Evolutionary conservation across 2,329 filamentous ascomycete species (phyloP).

Genomic region (Aureobasidium leucospermi): DNA sequence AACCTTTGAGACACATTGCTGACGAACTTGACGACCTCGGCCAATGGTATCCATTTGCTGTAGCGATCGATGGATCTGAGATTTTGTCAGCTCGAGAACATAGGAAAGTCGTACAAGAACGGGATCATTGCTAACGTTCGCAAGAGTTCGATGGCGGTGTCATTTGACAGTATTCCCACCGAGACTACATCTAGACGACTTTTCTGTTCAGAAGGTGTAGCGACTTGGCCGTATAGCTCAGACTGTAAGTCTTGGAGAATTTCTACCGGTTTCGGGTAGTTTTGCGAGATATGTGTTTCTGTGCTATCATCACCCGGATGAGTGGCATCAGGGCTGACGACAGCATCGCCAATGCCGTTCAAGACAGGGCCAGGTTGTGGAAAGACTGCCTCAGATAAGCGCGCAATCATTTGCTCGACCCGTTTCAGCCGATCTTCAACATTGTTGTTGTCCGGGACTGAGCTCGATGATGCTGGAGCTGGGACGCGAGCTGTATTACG

Average conservation of each 20-base stretch:
- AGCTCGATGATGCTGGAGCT: not conserved
- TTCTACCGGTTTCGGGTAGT: conserved; percentile 9
- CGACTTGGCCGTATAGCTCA: not conserved
- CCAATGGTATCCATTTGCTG: not conserved
- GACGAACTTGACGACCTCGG: not conserved
- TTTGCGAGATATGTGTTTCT: not conserved
- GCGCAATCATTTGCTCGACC: not conserved
- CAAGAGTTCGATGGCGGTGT: not conserved
- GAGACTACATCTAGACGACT: not conserved
- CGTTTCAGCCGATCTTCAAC: not conserved
- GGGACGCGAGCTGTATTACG: not conserved
- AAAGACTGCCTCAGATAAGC: not conserved
- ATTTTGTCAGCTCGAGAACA: not conserved
- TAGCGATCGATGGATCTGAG: conserved; percentile 4
- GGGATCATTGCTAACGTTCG: not conserved
- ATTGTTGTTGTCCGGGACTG: not conserved
- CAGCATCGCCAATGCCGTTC: not conserved
- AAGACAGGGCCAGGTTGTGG: not conserved
- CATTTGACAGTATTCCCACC: not conserved
- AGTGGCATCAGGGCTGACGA: not conserved
- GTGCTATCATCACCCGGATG: not conserved
- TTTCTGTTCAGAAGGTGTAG: not conserved
- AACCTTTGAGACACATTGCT: not conserved
- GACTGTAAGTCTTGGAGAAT: conserved; percentile 9
- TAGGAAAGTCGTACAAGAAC: not conserved